Conservation (phyloP, 1,284 basidiomycete genomes). For the Ganoderma resinaceum region DNA sequence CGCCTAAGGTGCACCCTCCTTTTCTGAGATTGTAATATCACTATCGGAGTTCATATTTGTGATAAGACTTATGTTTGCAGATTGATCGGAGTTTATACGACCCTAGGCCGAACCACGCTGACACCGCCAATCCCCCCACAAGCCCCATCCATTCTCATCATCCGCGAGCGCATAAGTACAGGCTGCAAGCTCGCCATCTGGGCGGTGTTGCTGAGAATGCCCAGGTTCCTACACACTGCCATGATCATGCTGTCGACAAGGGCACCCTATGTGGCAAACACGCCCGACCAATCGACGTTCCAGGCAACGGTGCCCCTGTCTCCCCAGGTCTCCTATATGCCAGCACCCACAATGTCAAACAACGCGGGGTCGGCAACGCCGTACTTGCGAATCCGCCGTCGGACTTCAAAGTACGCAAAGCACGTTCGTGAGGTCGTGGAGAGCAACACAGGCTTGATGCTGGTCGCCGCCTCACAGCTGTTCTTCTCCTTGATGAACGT, state of each 20-base stretch:
- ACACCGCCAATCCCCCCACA: neutral
- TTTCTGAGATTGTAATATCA: neutral
- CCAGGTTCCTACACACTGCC: too few species aligned
- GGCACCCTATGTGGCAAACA: constrained; percentile 24
- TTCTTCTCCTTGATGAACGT: constrained; percentile 72
- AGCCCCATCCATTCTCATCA: neutral
- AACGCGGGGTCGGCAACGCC: neutral
- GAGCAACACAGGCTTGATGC: constrained; percentile 65
- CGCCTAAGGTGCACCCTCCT: constrained; percentile 17
- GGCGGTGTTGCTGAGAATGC: neutral
- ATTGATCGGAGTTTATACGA: neutral
- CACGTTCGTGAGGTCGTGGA: constrained; percentile 24
- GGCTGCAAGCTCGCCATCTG: neutral
- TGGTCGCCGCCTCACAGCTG: constrained; percentile 65
- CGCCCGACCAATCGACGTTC: constrained; percentile 30
- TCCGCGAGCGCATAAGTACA: neutral
- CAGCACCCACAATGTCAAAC: constrained; percentile 20
- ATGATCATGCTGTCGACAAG: constrained; percentile 29
- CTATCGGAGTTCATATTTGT: too few species aligned
- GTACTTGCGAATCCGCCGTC: neutral
- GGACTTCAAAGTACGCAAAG: neutral
- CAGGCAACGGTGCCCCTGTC: constrained; percentile 17
- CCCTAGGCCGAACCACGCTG: neutral
- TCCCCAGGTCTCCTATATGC: constrained; percentile 24
- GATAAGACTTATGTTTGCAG: neutral